Percentiles rank a stretch among this genome's conserved stretches.
phyloP scores from a whole-genome alignment of 208 protist species.

The Herpetomonas muscarum region DNA sequence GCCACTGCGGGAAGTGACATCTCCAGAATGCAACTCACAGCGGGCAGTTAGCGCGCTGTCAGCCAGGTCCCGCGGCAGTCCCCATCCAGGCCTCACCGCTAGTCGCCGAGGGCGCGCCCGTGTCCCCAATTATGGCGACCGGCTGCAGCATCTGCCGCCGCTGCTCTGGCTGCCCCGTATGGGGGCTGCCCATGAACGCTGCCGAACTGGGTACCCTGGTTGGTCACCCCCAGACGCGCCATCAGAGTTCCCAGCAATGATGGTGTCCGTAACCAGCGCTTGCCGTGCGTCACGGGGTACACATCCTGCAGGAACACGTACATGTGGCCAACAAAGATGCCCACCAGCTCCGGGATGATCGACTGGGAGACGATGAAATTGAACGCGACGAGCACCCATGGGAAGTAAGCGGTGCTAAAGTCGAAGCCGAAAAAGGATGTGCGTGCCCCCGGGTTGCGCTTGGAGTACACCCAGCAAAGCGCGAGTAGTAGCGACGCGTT shows the following conservation, averaged over 20 bases:
- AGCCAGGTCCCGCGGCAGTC: too few relatives aligned
- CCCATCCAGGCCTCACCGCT: too few relatives aligned
- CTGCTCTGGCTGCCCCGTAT: too few relatives aligned
- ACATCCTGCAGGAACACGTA: constrained; percentile 82
- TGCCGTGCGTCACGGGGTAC: constrained; percentile 52
- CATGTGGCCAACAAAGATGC: constrained; percentile 66
- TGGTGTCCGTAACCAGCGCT: constrained; percentile 51
- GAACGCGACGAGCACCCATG: constrained; percentile 76
- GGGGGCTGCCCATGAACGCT: too few relatives aligned
- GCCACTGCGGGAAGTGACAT: too few relatives aligned
- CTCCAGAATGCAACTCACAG: too few relatives aligned
- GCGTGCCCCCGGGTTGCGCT: constrained; percentile 57
- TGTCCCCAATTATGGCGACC: too few relatives aligned
- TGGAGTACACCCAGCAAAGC: constrained; percentile 89
- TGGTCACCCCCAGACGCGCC: not conserved
- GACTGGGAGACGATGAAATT: constrained; percentile 61
- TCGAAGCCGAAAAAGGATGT: constrained; percentile 75
- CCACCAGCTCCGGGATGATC: constrained; percentile 55
- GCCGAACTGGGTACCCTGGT: not conserved
- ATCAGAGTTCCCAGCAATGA: constrained; percentile 41
- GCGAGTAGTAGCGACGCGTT: constrained; percentile 66
- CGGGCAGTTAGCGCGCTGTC: too few relatives aligned
- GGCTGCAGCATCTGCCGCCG: too few relatives aligned
- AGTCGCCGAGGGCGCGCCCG: too few relatives aligned
- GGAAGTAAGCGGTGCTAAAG: constrained; percentile 72